Conservation (phyloP, 2,329 filamentous ascomycete species). For the Cordyceps farinosa region DNA sequence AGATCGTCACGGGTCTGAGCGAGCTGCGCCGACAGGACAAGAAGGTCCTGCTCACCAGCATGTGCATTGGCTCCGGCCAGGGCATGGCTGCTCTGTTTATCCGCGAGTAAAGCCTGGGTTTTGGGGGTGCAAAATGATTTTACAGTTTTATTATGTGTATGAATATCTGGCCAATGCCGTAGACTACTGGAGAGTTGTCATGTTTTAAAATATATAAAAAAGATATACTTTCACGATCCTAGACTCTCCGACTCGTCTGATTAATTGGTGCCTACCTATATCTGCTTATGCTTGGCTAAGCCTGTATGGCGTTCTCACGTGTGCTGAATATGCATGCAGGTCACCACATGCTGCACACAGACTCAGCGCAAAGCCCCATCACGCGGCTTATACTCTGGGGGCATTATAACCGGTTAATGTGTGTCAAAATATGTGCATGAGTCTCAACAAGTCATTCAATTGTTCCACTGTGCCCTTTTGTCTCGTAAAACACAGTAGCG, state of each 20-base stretch:
- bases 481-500: not conserved
- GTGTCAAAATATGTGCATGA: conserved; percentile 5
- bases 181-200: conserved; percentile 8
- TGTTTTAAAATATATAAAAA: not conserved
- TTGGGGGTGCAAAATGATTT: not conserved
- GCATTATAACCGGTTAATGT: not conserved
- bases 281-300: not conserved
- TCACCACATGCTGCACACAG: not conserved
- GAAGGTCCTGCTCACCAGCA: conserved; percentile 87
- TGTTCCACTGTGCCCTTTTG: not conserved
- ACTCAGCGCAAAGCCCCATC: not conserved
- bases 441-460: not conserved
- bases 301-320: conserved; percentile 8
- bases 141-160: conserved; percentile 14
- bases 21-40: conserved; percentile 81
- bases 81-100: conserved; percentile 66
- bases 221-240: not conserved
- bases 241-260: too few relatives aligned
- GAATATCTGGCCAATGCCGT: conserved; percentile 15
- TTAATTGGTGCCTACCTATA: not conserved
- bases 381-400: not conserved
- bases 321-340: conserved; percentile 2
- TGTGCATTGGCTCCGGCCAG: conserved; percentile 74
- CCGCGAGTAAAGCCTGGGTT: conserved; percentile 4
- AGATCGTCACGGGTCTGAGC: conserved; percentile 86